These are phyloP conservation scores for Diaporthe sp. DNA, from an alignment of 2,329 filamentous ascomycete genomes.

Conservation along the genomic window DNA sequence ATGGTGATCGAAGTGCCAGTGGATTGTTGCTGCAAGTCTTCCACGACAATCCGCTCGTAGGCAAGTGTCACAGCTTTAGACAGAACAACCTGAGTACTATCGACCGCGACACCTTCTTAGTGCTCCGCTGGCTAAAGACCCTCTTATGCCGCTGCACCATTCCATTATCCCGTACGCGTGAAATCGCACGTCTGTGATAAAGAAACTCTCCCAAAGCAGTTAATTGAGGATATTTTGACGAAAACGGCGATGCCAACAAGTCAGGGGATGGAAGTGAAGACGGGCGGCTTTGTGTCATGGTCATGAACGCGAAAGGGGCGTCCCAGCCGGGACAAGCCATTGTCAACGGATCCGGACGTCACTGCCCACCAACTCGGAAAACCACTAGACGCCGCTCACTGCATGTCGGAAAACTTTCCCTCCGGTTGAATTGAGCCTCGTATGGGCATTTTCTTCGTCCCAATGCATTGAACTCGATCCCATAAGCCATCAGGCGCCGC, in stretches of 20 bases:
- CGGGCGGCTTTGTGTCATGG: constrained; percentile 34
- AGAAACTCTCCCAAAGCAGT: constrained; percentile 10
- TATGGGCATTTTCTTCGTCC: background rate
- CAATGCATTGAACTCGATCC: background rate
- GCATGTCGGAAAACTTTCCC: background rate
- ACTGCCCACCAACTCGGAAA: background rate
- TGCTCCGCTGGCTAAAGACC: background rate
- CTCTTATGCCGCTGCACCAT: constrained; percentile 30
- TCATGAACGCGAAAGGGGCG: constrained; percentile 12
- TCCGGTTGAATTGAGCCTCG: background rate
- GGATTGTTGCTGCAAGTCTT: background rate
- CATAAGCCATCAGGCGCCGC: background rate
- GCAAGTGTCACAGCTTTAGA: background rate
- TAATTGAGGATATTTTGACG: constrained; percentile 1
- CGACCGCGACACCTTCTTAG: background rate
- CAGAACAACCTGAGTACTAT: background rate
- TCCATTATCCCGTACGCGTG: constrained; percentile 33
- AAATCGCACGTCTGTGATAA: constrained; percentile 20
- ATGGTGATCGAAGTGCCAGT: background rate
- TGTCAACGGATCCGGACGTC: constrained; percentile 24
- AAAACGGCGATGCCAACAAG: constrained; percentile 31
- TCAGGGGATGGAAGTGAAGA: background rate
- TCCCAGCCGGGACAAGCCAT: constrained; percentile 21
- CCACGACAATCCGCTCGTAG: background rate
- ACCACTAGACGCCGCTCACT: background rate